Base-by-base conservation (phyloP, 352 stramenopile genomes). In the Pythium biforme region DNA sequence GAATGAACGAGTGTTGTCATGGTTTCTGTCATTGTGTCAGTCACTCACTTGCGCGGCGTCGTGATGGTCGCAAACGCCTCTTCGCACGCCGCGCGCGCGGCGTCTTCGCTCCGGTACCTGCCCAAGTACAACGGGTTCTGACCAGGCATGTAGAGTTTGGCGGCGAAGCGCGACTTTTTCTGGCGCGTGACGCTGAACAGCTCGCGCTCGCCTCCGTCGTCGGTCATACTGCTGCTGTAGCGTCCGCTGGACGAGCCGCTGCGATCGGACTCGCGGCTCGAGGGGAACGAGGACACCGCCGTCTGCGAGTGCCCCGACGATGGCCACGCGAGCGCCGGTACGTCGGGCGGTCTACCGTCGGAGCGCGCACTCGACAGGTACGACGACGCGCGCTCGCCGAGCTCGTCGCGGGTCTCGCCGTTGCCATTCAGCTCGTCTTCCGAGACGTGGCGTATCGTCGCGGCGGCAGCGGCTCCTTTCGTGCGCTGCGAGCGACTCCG, bases 51-150 rank as follows among this genome's bases (percentile, higher is more conserved):
- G 14, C 78, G 78, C 0, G 80, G 82, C 4, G 82, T 88, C 9
- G 74, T 78, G 46, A 90, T 80, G 46, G 72, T 70, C 33, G 51
- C 72, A 52, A 76, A 86, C 1, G 80, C 82, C 53, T 62, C 79
- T 39, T 91, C 81, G 31, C 80, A 91, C 3, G 78, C 82, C 22
- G 74, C 75, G 29, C 79, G 67, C 10, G 82, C 82, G 3, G 82
- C 78, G 6, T 74, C 77, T 72, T 89, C 76, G 33, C 67, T 89
- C 55, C 79, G 80, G 68, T 86, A 91, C 29, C 82, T 70, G 3
- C 82, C 82, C 6, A 91, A 52, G 39, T 91, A 90, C 11, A 91
- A 69, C 29, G 78, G 80, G 12, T 89, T 91, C 43, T 88, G 80
- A 0, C 79, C 80, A 9, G 70, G 64, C 22, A 90, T 53, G 52